These are phyloP conservation scores for Vitellaria paradoxa DNA, from an alignment of 179 eudicot genomes.

Conservation along the genomic window DNA sequence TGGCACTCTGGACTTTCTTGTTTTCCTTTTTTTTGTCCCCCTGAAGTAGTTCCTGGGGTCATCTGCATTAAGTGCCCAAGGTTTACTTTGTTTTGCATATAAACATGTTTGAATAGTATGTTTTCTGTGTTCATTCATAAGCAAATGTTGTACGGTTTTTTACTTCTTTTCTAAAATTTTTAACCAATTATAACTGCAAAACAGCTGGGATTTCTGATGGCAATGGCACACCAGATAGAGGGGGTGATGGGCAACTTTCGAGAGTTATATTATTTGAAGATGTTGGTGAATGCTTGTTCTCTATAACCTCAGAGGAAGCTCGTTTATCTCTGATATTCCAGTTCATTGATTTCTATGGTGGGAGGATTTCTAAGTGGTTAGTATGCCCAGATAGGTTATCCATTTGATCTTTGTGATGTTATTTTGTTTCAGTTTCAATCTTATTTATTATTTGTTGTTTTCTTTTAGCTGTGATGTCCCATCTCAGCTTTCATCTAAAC, in stretches of 20 bases:
- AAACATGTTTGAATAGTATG: neutral
- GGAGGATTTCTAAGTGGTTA: slow-evolving; percentile 70
- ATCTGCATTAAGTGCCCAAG: neutral
- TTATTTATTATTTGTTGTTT: neutral
- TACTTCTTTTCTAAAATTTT: neutral
- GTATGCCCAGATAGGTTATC: slow-evolving; percentile 24
- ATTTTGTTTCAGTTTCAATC: neutral
- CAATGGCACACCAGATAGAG: slow-evolving; percentile 41
- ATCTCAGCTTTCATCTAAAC: neutral
- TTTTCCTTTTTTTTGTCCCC: too few relatives aligned
- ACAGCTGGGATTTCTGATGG: slow-evolving; percentile 34
- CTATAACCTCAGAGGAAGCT: slow-evolving; percentile 71
- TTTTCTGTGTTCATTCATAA: neutral
- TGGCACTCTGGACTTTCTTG: neutral
- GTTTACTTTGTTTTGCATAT: neutral
- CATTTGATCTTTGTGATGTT: slow-evolving; percentile 4
- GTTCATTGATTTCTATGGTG: slow-evolving; percentile 90
- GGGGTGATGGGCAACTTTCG: slow-evolving; percentile 72
- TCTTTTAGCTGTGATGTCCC: neutral
- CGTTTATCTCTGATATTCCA: slow-evolving; percentile 70
- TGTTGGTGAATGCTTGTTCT: slow-evolving; percentile 73
- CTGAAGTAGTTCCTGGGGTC: neutral
- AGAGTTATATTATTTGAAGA: slow-evolving; percentile 84
- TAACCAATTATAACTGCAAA: slow-evolving; percentile 7
- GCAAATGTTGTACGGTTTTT: neutral